phyloP scores from a whole-genome alignment of 805 yeast genomes.

The Dipodascus geniculatus region DNA sequence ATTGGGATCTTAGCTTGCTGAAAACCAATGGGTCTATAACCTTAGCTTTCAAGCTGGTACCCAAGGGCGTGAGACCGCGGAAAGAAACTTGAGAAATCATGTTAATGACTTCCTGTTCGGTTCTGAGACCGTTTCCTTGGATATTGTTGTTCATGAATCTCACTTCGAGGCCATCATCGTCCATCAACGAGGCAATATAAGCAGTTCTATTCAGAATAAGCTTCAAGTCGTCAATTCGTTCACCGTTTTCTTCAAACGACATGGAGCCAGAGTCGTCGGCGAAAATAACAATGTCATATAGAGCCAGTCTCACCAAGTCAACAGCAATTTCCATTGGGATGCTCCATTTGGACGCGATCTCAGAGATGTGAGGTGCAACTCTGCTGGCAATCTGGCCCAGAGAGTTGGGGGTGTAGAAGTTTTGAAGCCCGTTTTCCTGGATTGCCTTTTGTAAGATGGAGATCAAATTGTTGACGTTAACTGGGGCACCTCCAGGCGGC shows the following conservation, averaged over 20 bases:
- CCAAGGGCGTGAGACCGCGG: slow-evolving; percentile 22
- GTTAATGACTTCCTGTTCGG: slow-evolving; percentile 17
- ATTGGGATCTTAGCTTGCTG: slow-evolving; percentile 14
- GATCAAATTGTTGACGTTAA: slow-evolving; percentile 10
- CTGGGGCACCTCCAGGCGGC: slow-evolving; percentile 6
- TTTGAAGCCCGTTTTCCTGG: slow-evolving; percentile 18
- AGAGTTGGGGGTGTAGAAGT: slow-evolving; percentile 22
- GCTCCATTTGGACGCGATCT: slow-evolving; percentile 17
- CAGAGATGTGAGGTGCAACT: slow-evolving; percentile 12
- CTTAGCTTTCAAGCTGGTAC: slow-evolving; percentile 16
- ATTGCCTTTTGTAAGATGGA: slow-evolving; percentile 15
- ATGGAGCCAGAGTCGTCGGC: slow-evolving; percentile 25
- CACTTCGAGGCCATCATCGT: slow-evolving; percentile 22
- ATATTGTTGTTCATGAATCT: slow-evolving; percentile 21
- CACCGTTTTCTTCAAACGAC: slow-evolving; percentile 24
- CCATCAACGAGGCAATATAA: slow-evolving; percentile 22
- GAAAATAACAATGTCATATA: slow-evolving; percentile 22
- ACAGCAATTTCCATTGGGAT: slow-evolving; percentile 22
- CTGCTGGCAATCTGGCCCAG: slow-evolving; percentile 19
- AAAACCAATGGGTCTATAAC: slow-evolving; percentile 21
- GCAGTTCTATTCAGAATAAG: slow-evolving; percentile 20
- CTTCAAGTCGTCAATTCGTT: slow-evolving; percentile 23
- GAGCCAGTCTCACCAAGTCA: slow-evolving; percentile 21
- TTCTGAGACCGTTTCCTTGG: slow-evolving; percentile 16
- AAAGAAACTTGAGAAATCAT: slow-evolving; percentile 17